Evolutionary conservation across 2,329 filamentous ascomycete genomes (phyloP).

Genomic region (Alternaria atra): DNA sequence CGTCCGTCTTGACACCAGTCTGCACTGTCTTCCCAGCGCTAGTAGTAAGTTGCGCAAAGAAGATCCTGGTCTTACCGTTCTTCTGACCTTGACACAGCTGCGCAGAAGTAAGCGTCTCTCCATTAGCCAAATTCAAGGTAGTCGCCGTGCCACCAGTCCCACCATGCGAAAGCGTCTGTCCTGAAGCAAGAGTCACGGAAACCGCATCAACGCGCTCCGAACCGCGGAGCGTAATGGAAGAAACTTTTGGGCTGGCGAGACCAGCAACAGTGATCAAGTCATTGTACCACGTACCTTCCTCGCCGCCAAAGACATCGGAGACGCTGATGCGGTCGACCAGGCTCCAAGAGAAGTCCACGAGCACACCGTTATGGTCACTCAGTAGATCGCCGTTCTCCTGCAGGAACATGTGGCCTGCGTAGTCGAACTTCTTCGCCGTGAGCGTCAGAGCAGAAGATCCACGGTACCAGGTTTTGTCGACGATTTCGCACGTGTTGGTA

Average conservation of each 20-base stretch:
- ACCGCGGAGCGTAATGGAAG: constrained; percentile 59
- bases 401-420: constrained; percentile 66
- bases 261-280: constrained; percentile 57
- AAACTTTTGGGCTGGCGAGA: constrained; percentile 45
- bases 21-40: constrained; percentile 58
- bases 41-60: constrained; percentile 65
- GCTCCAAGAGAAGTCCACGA: constrained; percentile 59
- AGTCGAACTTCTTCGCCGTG: constrained; percentile 61
- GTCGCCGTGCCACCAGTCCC: constrained; percentile 60
- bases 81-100: constrained; percentile 62
- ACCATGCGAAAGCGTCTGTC: constrained; percentile 62
- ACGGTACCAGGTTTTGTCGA: constrained; percentile 73
- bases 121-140: constrained; percentile 55
- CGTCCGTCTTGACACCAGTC: constrained; percentile 57
- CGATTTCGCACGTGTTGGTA: constrained; percentile 66
- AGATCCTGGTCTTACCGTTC: constrained; percentile 59
- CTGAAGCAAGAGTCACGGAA: constrained; percentile 59
- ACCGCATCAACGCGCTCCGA: constrained; percentile 62
- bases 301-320: constrained; percentile 59
- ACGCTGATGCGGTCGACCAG: constrained; percentile 17
- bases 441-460: constrained; percentile 59
- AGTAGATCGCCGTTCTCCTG: constrained; percentile 65
- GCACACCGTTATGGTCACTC: constrained; percentile 71
- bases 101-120: constrained; percentile 61
- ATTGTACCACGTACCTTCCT: constrained; percentile 64